Evolutionary conservation across 208 protist genomes (phyloP).

Genomic region (Crithidia fasciculata): DNA sequence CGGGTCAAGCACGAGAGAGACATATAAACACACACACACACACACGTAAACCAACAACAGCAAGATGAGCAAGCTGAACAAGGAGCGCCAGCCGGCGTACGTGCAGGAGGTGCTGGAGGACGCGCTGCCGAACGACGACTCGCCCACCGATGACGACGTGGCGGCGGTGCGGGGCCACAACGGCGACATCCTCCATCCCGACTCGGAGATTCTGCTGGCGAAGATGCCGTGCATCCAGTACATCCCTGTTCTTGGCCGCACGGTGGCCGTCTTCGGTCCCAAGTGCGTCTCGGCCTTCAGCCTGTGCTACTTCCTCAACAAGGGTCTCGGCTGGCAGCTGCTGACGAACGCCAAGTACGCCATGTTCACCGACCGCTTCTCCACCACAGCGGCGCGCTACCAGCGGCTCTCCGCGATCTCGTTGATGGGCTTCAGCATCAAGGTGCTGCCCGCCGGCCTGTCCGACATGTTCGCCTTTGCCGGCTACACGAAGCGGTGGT

Average conservation of each 20-base stretch:
- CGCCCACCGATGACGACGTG: conserved; percentile 2
- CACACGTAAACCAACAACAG: not conserved
- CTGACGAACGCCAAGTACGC: conserved; percentile 38
- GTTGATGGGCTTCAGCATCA: conserved; percentile 60
- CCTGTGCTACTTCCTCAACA: conserved; percentile 51
- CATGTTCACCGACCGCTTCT: conserved; percentile 57
- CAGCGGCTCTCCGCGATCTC: conserved; percentile 47
- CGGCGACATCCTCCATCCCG: conserved; percentile 7
- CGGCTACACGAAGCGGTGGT: conserved; percentile 76
- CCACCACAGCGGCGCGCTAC: conserved; percentile 36
- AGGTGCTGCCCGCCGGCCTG: conserved; percentile 53
- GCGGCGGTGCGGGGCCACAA: not conserved
- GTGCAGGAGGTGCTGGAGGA: conserved; percentile 16
- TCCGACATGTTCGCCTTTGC: conserved; percentile 58
- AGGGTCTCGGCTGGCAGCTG: conserved; percentile 56
- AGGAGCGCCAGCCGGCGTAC: conserved; percentile 4
- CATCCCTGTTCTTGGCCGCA: conserved; percentile 43
- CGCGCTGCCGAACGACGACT: not conserved
- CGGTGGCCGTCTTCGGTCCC: conserved; percentile 45
- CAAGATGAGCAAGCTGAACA: not conserved
- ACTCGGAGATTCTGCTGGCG: conserved; percentile 25
- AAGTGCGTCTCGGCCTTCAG: conserved; percentile 37
- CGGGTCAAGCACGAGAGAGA: not conserved
- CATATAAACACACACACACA: not conserved
- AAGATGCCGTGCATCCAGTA: conserved; percentile 34